A percentile compares a stretch with the other conserved stretches of the same genome.
Evolutionary conservation across 129 eudicot genomes (phyloP).

Genomic region (Flaveria brownii): DNA sequence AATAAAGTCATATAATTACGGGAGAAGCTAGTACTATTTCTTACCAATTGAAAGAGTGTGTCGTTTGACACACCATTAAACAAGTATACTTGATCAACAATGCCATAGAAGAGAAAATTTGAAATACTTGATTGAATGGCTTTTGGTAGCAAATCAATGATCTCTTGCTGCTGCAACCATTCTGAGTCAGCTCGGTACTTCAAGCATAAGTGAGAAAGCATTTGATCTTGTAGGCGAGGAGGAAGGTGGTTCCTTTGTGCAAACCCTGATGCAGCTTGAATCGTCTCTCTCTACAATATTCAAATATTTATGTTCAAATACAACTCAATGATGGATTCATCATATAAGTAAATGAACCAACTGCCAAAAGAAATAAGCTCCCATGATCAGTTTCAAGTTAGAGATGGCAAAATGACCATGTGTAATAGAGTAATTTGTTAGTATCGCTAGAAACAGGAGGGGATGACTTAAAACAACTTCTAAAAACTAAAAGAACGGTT

Average conservation of each 20-base stretch:
- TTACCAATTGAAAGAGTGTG: slow-evolving; percentile 66
- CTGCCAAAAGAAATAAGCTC: slow-evolving; percentile 6
- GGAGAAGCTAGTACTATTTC: neutral
- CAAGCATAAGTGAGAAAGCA: slow-evolving; percentile 62
- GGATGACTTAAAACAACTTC: neutral
- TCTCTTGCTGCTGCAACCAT: slow-evolving; percentile 72
- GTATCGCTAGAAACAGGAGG: neutral
- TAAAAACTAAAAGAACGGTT: too few relatives aligned
- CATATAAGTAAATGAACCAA: slow-evolving; percentile 17
- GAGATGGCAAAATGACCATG: neutral
- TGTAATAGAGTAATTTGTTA: too few relatives aligned
- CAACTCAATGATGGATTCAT: neutral
- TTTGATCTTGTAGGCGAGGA: slow-evolving; percentile 60
- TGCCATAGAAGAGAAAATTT: slow-evolving; percentile 44
- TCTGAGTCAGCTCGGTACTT: slow-evolving; percentile 66
- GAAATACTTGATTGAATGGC: slow-evolving; percentile 69
- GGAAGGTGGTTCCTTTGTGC: slow-evolving; percentile 67
- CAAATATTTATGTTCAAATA: slow-evolving; percentile 13
- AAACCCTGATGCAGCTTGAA: slow-evolving; percentile 69
- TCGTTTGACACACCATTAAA: slow-evolving; percentile 64
- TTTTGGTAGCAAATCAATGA: slow-evolving; percentile 64
- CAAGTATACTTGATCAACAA: slow-evolving; percentile 63
- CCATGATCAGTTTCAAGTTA: neutral
- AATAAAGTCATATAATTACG: neutral
- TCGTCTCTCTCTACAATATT: slow-evolving; percentile 56